These are phyloP conservation scores for Podaxis sp. DNA, from an alignment of 768 basidiomycete species.

Conservation along the genomic window DNA sequence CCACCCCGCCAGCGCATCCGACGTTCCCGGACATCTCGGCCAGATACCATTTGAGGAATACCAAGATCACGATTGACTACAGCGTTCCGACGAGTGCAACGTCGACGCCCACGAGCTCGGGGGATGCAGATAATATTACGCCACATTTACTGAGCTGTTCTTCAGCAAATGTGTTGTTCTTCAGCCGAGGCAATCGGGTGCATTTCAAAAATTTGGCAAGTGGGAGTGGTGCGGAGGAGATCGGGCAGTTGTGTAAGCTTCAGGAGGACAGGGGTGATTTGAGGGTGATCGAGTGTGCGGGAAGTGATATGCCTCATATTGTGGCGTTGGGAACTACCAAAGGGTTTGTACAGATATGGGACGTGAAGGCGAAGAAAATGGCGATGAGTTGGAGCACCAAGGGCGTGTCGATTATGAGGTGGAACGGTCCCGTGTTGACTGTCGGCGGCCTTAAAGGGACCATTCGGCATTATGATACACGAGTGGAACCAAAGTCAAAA, in stretches of 20 bases:
- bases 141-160: constrained; percentile 42
- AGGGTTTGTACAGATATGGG: constrained; percentile 59
- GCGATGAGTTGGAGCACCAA: constrained; percentile 53
- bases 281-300: constrained; percentile 39
- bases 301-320: constrained; percentile 31
- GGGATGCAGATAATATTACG: constrained; percentile 5
- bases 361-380: constrained; percentile 20
- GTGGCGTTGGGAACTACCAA: constrained; percentile 62
- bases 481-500: constrained; percentile 46
- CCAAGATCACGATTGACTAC: constrained; percentile 32
- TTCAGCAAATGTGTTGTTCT: constrained; percentile 40
- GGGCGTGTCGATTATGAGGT: constrained; percentile 62
- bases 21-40: constrained; percentile 35
- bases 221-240: constrained; percentile 33
- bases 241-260: constrained; percentile 50
- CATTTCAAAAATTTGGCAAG: constrained; percentile 45
- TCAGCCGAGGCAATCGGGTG: constrained; percentile 53
- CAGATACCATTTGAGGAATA: constrained; percentile 30
- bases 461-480: constrained; percentile 73
- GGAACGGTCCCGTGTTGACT: constrained; percentile 47
- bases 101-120: constrained; percentile 12
- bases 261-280: constrained; percentile 44
- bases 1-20: constrained; percentile 20
- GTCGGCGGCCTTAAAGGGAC: constrained; percentile 25
- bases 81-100: constrained; percentile 21